phyloP scores from a whole-genome alignment of 495 filamentous ascomycete genomes.

The Annulohypoxylon maeteangense region DNA sequence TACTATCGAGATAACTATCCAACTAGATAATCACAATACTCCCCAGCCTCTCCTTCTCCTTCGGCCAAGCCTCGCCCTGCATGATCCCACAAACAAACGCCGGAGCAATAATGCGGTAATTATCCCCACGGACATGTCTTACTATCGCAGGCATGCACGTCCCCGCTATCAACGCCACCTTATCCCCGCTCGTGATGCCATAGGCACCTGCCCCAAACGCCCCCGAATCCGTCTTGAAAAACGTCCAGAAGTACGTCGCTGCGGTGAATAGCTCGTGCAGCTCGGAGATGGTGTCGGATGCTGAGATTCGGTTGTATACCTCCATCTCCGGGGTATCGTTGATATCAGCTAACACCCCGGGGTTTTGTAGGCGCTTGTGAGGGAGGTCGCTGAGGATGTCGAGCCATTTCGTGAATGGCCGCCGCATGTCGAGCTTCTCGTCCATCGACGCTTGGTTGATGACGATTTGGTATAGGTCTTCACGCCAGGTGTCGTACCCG shows the following conservation, averaged over 20 bases:
- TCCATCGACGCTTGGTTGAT: background rate
- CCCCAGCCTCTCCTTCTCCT: background rate
- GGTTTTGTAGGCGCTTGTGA: background rate
- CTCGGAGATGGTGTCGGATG: background rate
- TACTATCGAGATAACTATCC: background rate
- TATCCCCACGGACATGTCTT: background rate
- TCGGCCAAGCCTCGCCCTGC: background rate
- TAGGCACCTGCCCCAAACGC: background rate
- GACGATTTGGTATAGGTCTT: background rate
- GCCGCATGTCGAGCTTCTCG: background rate
- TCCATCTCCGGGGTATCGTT: conserved; percentile 1
- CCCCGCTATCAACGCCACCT: background rate
- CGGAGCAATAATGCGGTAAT: conserved; percentile 4
- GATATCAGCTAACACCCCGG: background rate
- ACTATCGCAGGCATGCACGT: conserved; percentile 7
- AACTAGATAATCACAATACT: background rate
- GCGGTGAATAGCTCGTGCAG: conserved; percentile 1
- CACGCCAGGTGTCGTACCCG: background rate
- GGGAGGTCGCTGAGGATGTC: background rate
- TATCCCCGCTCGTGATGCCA: background rate
- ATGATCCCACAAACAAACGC: conserved; percentile 10
- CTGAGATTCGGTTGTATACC: conserved; percentile 3
- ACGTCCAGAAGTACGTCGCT: background rate
- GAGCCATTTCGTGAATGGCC: background rate
- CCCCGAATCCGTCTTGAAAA: background rate